Conservation (phyloP, 169 alveolate genomes). For the Babesia bigemina region DNA sequence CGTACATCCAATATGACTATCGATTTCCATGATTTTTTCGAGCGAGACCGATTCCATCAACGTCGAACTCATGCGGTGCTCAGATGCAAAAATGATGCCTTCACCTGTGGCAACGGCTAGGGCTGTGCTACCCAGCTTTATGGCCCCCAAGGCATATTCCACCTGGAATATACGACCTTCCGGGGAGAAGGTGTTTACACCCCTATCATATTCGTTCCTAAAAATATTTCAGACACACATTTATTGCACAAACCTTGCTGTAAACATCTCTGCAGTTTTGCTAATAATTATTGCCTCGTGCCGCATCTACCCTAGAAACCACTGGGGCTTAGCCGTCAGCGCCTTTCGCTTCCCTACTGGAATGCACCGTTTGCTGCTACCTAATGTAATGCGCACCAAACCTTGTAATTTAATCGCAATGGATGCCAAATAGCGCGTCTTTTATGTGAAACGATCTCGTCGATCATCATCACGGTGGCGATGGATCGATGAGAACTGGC, state of each 20-base stretch:
- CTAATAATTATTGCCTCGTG: background rate
- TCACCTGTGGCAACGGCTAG: conserved; percentile 94
- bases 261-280: conserved; percentile 38
- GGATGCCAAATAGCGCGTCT: background rate
- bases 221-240: background rate
- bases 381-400: too few relatives aligned
- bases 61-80: conserved; percentile 88
- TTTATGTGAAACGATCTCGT: background rate
- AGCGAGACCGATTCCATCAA: conserved; percentile 90
- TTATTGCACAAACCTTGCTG: conserved; percentile 55
- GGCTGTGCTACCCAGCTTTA: conserved; percentile 98
- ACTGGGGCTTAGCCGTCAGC: conserved; percentile 17
- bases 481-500: too few relatives aligned
- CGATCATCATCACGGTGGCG: background rate
- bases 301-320: background rate
- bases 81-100: conserved; percentile 97
- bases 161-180: conserved; percentile 97
- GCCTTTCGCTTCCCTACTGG: background rate
- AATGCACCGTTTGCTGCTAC: background rate
- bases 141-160: conserved; percentile 95
- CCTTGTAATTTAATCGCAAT: background rate
- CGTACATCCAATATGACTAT: conserved; percentile 95
- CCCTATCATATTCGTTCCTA: conserved; percentile 97
- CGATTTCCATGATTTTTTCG: conserved; percentile 94
- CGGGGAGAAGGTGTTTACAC: conserved; percentile 98